Evolutionary conservation across 306 rosid genomes (phyloP).

Genomic region (Fagus crenata): DNA sequence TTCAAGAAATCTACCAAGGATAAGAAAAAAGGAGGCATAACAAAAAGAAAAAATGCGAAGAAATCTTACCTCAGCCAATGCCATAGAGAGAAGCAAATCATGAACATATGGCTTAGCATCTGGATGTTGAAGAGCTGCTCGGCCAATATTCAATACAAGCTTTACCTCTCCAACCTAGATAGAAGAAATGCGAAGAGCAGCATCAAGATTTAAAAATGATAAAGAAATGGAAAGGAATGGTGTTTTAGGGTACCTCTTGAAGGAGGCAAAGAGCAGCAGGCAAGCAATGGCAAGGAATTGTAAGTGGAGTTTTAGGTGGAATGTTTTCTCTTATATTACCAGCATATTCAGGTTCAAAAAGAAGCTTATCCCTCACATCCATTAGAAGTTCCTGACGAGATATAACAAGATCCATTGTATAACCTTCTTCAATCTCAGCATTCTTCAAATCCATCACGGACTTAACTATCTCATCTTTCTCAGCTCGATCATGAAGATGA

Average conservation of each 20-base stretch:
- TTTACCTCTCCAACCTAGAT: slow-evolving; percentile 85
- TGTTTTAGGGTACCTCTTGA: slow-evolving; percentile 66
- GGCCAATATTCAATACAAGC: slow-evolving; percentile 76
- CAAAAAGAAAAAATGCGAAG: slow-evolving; percentile 40
- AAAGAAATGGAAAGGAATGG: too few relatives aligned
- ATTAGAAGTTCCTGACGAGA: slow-evolving; percentile 87
- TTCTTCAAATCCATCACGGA: slow-evolving; percentile 80
- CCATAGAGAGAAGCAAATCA: slow-evolving; percentile 92
- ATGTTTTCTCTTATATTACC: slow-evolving; percentile 77
- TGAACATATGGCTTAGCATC: slow-evolving; percentile 77
- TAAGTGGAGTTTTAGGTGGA: slow-evolving; percentile 78
- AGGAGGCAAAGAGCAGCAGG: slow-evolving; percentile 92
- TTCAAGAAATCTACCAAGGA: slow-evolving; percentile 77
- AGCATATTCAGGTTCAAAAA: slow-evolving; percentile 92
- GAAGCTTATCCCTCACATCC: slow-evolving; percentile 98
- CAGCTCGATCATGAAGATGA: slow-evolving; percentile 70
- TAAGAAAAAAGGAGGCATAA: slow-evolving; percentile 62
- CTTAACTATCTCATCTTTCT: slow-evolving; percentile 97
- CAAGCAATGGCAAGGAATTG: slow-evolving; percentile 88
- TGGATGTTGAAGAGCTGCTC: slow-evolving; percentile 61
- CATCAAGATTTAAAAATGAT: too few relatives aligned
- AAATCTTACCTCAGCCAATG: slow-evolving; percentile 87
- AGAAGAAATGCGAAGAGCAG: slow-evolving; percentile 6
- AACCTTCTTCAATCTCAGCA: slow-evolving; percentile 91
- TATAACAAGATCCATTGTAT: slow-evolving; percentile 62